These are phyloP conservation scores for Taphrina betulina DNA, from an alignment of 1,139 yeast genomes.

Conservation along the genomic window DNA sequence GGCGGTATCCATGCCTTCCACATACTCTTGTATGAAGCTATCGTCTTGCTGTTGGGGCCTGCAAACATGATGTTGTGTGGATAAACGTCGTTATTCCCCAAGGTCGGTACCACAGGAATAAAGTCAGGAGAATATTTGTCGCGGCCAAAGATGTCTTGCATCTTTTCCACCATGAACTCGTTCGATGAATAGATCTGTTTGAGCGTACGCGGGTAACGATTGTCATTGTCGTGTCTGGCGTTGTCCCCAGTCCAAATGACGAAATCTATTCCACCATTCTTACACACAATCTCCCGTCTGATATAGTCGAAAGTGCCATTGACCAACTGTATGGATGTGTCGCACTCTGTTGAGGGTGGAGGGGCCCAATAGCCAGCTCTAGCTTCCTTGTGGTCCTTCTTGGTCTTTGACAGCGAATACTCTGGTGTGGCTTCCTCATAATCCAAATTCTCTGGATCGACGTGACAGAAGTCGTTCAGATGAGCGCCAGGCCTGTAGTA, in stretches of 20 bases:
- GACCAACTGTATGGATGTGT: conserved; percentile 61
- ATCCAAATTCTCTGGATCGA: conserved; percentile 37
- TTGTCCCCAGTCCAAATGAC: conserved; percentile 91
- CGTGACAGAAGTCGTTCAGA: conserved; percentile 58
- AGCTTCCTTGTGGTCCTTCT: conserved; percentile 41
- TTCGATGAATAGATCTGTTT: conserved; percentile 68
- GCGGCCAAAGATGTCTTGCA: conserved; percentile 51
- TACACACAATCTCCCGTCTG: conserved; percentile 56
- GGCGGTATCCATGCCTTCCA: conserved; percentile 78
- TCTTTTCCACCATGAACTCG: conserved; percentile 55
- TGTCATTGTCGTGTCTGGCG: conserved; percentile 79
- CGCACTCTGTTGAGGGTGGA: conserved; percentile 75
- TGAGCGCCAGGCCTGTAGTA: conserved; percentile 57
- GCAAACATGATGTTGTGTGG: conserved; percentile 82
- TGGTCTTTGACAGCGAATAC: background rate
- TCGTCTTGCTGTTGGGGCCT: conserved; percentile 79
- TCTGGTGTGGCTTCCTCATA: background rate
- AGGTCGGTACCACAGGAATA: conserved; percentile 40
- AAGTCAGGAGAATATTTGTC: conserved; percentile 46
- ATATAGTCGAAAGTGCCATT: conserved; percentile 69
- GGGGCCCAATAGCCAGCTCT: conserved; percentile 69
- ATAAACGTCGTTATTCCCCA: conserved; percentile 81
- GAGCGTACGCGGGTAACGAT: conserved; percentile 69
- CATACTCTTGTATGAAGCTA: conserved; percentile 64
- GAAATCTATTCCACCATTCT: conserved; percentile 56